Percentiles rank a stretch among this genome's conserved stretches.
Evolutionary conservation across 2,329 filamentous ascomycete species (phyloP).

Genomic region (Alternaria postmessia): DNA sequence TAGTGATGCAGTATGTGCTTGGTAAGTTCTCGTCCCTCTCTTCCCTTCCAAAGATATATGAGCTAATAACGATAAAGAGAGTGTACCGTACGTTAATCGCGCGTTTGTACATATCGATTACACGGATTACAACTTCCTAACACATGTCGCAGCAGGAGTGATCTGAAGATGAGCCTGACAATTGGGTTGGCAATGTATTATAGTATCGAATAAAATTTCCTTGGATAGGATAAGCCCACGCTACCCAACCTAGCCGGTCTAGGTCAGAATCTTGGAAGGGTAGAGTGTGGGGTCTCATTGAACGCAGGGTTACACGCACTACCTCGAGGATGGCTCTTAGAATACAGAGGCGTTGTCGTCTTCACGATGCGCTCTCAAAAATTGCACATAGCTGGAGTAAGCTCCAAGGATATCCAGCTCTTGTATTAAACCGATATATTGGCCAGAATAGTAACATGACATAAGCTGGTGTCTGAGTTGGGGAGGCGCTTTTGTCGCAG

Average conservation of each 20-base stretch:
- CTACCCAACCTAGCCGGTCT: neutral
- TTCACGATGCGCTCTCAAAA: neutral
- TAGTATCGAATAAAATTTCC: neutral
- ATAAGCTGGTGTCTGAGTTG: too few species aligned
- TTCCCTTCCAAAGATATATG: fast-evolving
- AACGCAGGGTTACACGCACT: neutral
- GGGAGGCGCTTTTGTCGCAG: too few species aligned
- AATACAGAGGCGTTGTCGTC: neutral
- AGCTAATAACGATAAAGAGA: constrained; percentile 57
- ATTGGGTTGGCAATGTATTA: neutral
- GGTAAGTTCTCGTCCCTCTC: constrained; percentile 47
- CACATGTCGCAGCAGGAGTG: constrained; percentile 60
- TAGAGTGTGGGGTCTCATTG: neutral
- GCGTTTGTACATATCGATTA: constrained; percentile 64
- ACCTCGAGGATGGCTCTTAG: neutral
- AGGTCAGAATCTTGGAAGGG: neutral
- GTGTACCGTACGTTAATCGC: constrained; percentile 75
- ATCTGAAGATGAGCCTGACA: neutral
- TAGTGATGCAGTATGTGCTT: constrained; percentile 75
- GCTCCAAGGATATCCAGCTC: neutral
- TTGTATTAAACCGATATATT: too few species aligned
- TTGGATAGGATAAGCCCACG: neutral
- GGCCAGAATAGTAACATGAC: neutral
- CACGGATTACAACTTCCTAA: constrained; percentile 58
- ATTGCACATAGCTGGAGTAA: neutral